Evolutionary conservation across 2,329 filamentous ascomycete genomes (phyloP).

Genomic region (Fusarium acutatum): DNA sequence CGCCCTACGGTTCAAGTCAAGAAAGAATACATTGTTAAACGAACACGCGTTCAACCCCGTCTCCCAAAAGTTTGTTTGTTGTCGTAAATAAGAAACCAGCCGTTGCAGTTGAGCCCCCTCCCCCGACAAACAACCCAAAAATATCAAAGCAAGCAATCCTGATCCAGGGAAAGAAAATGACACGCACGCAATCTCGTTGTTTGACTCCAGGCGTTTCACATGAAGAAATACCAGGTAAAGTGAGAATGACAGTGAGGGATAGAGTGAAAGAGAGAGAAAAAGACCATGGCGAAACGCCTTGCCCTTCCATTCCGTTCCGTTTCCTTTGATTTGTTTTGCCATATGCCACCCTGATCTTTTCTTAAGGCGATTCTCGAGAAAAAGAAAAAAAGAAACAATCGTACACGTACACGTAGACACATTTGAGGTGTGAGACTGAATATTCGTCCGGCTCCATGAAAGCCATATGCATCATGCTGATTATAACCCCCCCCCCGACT

Average conservation of each 20-base stretch:
- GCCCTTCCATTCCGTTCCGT: conserved; percentile 27
- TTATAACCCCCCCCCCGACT: conserved; percentile 42
- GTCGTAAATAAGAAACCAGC: conserved; percentile 37
- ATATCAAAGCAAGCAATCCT: conserved; percentile 40
- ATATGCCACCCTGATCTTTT: conserved; percentile 44
- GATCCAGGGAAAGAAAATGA: conserved; percentile 32
- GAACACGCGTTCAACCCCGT: conserved; percentile 37
- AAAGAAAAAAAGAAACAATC: conserved; percentile 45
- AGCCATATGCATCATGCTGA: conserved; percentile 43
- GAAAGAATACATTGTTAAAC: conserved; percentile 42
- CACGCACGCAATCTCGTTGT: conserved; percentile 37
- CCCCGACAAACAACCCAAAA: conserved; percentile 42
- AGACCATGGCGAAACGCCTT: conserved; percentile 38
- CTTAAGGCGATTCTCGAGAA: conserved; percentile 46
- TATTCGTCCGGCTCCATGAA: conserved; percentile 39
- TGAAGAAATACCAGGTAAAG: conserved; percentile 23
- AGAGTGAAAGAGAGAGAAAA: conserved; percentile 28
- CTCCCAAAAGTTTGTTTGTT: conserved; percentile 32
- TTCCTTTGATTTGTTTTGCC: conserved; percentile 28
- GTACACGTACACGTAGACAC: conserved; percentile 51
- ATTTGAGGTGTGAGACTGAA: conserved; percentile 41
- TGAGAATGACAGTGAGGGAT: conserved; percentile 26
- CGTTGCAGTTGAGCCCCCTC: conserved; percentile 36
- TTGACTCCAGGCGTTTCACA: conserved; percentile 28
- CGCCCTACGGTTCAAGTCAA: conserved; percentile 26